Percentiles rank a stretch among this genome's conserved stretches.
phyloP scores from a whole-genome alignment of 164 flowering plant species.

The Amborella trichopoda region DNA sequence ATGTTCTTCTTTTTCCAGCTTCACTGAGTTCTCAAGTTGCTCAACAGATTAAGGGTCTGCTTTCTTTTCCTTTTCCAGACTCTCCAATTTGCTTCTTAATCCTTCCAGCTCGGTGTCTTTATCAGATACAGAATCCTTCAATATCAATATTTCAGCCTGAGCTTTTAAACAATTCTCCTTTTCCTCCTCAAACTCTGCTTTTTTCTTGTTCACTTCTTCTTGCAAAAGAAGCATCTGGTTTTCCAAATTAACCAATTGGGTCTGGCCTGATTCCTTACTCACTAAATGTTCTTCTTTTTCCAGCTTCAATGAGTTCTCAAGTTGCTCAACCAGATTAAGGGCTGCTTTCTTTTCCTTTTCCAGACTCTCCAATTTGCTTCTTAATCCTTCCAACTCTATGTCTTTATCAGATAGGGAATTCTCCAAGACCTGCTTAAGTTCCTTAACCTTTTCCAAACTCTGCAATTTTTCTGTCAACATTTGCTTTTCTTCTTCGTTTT shows the following conservation, averaged over 20 bases:
- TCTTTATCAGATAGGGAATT: constrained; percentile 38
- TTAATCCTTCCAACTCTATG: constrained; percentile 33
- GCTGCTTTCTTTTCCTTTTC: constrained; percentile 57
- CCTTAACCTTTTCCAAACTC: constrained; percentile 31
- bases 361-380: constrained; percentile 31
- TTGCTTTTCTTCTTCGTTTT: constrained; percentile 33
- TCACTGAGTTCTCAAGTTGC: constrained; percentile 34
- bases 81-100: constrained; percentile 39
- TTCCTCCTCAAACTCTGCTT: constrained; percentile 57
- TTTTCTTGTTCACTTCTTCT: constrained; percentile 38
- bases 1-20: constrained; percentile 49
- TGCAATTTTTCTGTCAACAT: constrained; percentile 39
- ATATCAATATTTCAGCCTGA: constrained; percentile 53
- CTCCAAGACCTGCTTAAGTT: constrained; percentile 31
- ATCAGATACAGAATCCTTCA: constrained; percentile 53
- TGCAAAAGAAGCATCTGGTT: constrained; percentile 36
- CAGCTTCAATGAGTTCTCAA: constrained; percentile 24
- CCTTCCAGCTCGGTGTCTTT: constrained; percentile 62
- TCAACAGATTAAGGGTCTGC: constrained; percentile 38
- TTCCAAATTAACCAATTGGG: constrained; percentile 35
- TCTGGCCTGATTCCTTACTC: constrained; percentile 27
- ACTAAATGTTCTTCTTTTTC: constrained; percentile 50
- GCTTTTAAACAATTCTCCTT: constrained; percentile 53
- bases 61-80: constrained; percentile 59
- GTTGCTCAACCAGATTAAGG: constrained; percentile 46